phyloP scores from a whole-genome alignment of 192 early-diverging fungal genomes.

The Borealophlyctis nickersoniae region DNA sequence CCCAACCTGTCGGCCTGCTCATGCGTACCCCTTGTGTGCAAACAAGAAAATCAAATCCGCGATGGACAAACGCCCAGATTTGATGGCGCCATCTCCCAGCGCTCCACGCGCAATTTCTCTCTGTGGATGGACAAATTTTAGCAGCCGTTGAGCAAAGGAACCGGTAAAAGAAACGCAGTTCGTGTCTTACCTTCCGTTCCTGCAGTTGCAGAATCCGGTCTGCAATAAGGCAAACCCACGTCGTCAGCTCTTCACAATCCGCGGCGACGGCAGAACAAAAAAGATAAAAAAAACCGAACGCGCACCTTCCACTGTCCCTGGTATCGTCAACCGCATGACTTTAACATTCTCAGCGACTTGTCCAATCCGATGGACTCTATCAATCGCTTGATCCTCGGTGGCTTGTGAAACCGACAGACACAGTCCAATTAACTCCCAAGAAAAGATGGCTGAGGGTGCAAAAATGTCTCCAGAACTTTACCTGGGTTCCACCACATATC shows the following conservation, averaged over 20 bases:
- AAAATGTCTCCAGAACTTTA: too few species aligned
- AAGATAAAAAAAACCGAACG: neutral
- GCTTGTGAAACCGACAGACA: too few species aligned
- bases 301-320: neutral
- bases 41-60: neutral
- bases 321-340: neutral
- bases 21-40: too few species aligned
- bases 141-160: too few species aligned
- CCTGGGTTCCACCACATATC: slow-evolving; percentile 64
- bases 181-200: neutral
- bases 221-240: neutral
- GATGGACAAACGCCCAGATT: neutral
- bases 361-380: slow-evolving; percentile 60
- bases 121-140: too few species aligned
- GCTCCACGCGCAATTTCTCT: neutral
- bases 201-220: neutral
- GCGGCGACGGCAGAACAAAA: neutral
- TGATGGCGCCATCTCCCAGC: neutral
- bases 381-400: slow-evolving; percentile 58
- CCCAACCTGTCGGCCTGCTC: too few species aligned
- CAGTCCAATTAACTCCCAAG: too few species aligned
- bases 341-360: slow-evolving; percentile 20
- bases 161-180: too few species aligned
- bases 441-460: too few species aligned
- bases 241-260: neutral